Conservation (phyloP, 257 asterid genomes). For the Vinca minor region DNA sequence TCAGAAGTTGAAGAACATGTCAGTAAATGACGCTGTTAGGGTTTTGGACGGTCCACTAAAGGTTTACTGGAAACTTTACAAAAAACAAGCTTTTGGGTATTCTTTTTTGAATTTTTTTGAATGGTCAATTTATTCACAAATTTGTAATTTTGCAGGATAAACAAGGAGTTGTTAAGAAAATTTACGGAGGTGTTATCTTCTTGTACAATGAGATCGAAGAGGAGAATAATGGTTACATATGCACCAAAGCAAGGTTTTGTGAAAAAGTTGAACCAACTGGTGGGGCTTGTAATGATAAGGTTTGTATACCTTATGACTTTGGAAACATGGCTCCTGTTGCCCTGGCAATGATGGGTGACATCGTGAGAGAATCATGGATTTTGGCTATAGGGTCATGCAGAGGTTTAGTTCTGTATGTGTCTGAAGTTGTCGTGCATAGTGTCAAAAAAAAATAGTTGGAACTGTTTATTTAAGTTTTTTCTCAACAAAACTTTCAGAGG, state of each 20-base stretch:
- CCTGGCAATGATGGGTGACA: not conserved
- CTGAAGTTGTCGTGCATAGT: no score
- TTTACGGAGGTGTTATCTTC: conserved; percentile 68
- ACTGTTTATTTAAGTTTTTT: not conserved
- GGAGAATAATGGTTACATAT: conserved; percentile 63
- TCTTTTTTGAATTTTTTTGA: not conserved
- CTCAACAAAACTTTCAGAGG: not conserved
- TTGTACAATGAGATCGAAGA: conserved; percentile 55
- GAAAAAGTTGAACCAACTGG: conserved; percentile 58
- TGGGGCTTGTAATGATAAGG: conserved; percentile 48
- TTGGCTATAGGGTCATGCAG: not conserved
- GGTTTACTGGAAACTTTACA: conserved; percentile 36
- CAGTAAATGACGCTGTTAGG: conserved; percentile 60
- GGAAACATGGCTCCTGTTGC: not conserved
- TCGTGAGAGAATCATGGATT: not conserved
- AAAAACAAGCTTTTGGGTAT: conserved; percentile 5
- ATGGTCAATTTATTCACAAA: conserved; percentile 4
- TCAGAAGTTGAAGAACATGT: conserved; percentile 49
- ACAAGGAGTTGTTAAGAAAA: conserved; percentile 70
- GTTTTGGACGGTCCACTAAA: conserved; percentile 73
- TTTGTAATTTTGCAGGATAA: conserved; percentile 50
- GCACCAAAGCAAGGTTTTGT: conserved; percentile 56
- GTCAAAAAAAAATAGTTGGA: not conserved
- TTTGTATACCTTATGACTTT: conserved; percentile 23
- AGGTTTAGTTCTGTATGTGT: not conserved